Base-by-base conservation (phyloP, 352 stramenopile genomes). In the Phytophthora meadii region DNA sequence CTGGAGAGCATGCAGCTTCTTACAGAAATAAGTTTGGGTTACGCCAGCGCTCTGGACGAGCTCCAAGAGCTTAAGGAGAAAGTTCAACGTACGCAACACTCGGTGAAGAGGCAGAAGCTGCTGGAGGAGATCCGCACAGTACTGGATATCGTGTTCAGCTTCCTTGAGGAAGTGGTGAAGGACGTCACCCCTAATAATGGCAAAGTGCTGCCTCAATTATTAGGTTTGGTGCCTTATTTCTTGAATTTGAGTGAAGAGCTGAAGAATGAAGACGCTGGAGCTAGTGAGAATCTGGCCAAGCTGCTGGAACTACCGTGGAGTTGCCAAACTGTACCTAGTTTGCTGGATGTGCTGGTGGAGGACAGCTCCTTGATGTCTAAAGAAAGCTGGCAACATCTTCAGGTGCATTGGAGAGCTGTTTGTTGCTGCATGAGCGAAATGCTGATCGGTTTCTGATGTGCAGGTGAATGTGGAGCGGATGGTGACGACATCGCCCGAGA, bases 1-100 rank as follows among this genome's bases (percentile, higher is more conserved):
- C 65, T 93, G 39, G 82, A 91, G 63, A 76, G 74, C 42, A 87
- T 88, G 74, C 83, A 90, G 59, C 89, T 88, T 68, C 71, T 93
- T 45, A 88, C 85, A 1, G 87, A 95, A 69, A 76, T 95, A 22
- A 87, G 70, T 36, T 51, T 93, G 40, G 82, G 70, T 42, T 95
- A 93, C 58, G 72, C 87, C 28, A 65, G 65, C 15, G 79, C 71
- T 2, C 27, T 84, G 9, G 76, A 91, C 25, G 66, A 79, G 2
- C 36, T 73, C 8, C 49, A 59, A 17, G 62, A 72, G 25, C 27
- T 58, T 3, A 55, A 47, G 37, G 44, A 46, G 22, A 30, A n/a
- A 2, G 7, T 41, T 19, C 14, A 32, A 22, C 42, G 50, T 10
- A 46, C 42, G 1, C 50, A 66, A 8, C 48, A 65, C 17, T 27